Conservation (phyloP, 768 basidiomycete genomes). For the Boletellus ananas region DNA sequence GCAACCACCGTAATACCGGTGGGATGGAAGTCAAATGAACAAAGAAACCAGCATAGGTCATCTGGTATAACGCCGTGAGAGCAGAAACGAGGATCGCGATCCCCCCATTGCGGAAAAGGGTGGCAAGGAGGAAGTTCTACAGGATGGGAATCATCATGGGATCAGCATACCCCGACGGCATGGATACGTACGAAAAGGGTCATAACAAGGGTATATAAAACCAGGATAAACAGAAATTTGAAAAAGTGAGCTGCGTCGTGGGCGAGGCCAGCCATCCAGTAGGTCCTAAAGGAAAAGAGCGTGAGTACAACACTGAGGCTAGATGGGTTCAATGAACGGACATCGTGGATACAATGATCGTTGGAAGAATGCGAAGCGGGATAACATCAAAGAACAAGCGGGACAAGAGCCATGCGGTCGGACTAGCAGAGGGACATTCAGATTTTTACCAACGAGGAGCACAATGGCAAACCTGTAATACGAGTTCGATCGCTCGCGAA, state of each 20-base stretch:
- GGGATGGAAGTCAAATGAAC: constrained; percentile 84
- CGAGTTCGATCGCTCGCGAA: constrained; percentile 79
- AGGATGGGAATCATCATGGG: neutral
- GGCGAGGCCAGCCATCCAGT: constrained; percentile 93
- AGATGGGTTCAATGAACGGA: constrained; percentile 34
- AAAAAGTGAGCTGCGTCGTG: constrained; percentile 79
- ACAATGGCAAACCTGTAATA: constrained; percentile 68
- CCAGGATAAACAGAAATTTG: constrained; percentile 90
- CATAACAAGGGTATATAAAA: constrained; percentile 80
- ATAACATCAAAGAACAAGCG: constrained; percentile 86
- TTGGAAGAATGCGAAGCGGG: constrained; percentile 85
- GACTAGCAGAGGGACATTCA: constrained; percentile 40
- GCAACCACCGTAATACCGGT: constrained; percentile 88
- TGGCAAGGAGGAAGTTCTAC: constrained; percentile 88
- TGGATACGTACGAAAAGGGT: constrained; percentile 68
- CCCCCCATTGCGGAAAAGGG: constrained; percentile 79
- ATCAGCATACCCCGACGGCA: neutral
- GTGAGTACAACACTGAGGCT: neutral
- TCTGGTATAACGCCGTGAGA: constrained; percentile 69
- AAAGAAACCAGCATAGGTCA: constrained; percentile 92
- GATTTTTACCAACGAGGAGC: neutral
- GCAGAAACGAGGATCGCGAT: constrained; percentile 88
- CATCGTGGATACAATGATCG: constrained; percentile 83
- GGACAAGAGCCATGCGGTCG: constrained; percentile 88
- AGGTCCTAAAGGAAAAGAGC: constrained; percentile 53